Evolutionary conservation across 352 stramenopile species (phyloP).

Genomic region (Albugo candida): DNA sequence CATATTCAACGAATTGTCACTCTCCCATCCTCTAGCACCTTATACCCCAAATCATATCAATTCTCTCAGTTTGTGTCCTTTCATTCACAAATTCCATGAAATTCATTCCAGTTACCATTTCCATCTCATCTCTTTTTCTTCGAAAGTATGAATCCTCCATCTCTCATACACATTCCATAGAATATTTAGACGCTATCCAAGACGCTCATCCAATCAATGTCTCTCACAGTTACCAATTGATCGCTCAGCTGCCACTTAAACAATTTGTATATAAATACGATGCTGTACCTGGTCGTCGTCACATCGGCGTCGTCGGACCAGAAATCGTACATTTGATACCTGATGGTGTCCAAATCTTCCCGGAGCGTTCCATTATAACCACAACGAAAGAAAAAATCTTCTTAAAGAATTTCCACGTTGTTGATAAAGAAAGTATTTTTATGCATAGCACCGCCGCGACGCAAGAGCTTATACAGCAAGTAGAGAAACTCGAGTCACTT

Average conservation of each 20-base stretch:
- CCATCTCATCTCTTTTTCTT: no score
- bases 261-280: conserved; percentile 72
- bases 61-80: no score
- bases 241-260: conserved; percentile 29
- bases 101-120: no score
- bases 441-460: conserved; percentile 83
- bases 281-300: conserved; percentile 31
- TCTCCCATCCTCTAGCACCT: no score
- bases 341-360: conserved; percentile 46
- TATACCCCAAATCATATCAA: no score
- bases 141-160: no score
- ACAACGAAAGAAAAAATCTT: conserved; percentile 29
- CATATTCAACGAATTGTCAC: no score
- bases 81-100: no score
- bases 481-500: conserved; percentile 16
- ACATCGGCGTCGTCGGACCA: conserved; percentile 49
- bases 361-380: conserved; percentile 34
- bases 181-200: conserved; percentile 26
- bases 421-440: conserved; percentile 81
- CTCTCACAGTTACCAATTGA: conserved; percentile 22
- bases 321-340: conserved; percentile 35
- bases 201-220: conserved; percentile 24
- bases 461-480: conserved; percentile 51
- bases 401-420: conserved; percentile 63
- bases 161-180: conserved; percentile 7